Percentiles rank a stretch among this genome's conserved stretches.
Conservation (phyloP, 306 rosid genomes). For the Cucumis sativus region DNA sequence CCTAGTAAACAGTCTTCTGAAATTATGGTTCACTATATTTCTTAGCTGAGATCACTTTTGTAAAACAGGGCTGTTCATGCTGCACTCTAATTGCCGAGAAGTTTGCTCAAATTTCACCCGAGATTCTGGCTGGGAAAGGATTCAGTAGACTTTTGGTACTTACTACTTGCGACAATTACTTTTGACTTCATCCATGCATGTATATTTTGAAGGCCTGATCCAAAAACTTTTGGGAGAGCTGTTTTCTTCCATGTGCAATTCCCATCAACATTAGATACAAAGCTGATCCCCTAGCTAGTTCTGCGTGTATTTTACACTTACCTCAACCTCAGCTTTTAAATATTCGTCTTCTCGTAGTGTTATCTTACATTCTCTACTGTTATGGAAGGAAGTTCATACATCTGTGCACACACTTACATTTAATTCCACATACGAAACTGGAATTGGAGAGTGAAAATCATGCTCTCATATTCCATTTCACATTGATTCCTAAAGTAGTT, state of each 20-base stretch:
- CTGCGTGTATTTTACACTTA: background rate
- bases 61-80: conserved; percentile 54
- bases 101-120: conserved; percentile 44
- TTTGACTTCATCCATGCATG: background rate
- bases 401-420: background rate
- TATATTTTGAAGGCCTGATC: background rate
- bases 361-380: background rate
- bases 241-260: background rate
- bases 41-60: background rate
- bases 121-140: conserved; percentile 49
- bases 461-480: background rate
- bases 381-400: background rate
- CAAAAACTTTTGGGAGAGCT: background rate
- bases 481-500: background rate
- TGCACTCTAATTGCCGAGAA: conserved; percentile 60
- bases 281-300: background rate
- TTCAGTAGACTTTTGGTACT: conserved; percentile 72
- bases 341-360: background rate
- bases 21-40: background rate
- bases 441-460: background rate
- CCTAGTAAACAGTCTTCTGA: background rate
- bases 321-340: background rate
- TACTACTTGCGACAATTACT: background rate
- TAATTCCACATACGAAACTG: background rate
- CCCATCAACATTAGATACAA: background rate